Evolutionary conservation across 805 yeast genomes (phyloP), one percentile per base, ranked within the genome.

Genomic region (Torulaspora delbrueckii): DNA sequence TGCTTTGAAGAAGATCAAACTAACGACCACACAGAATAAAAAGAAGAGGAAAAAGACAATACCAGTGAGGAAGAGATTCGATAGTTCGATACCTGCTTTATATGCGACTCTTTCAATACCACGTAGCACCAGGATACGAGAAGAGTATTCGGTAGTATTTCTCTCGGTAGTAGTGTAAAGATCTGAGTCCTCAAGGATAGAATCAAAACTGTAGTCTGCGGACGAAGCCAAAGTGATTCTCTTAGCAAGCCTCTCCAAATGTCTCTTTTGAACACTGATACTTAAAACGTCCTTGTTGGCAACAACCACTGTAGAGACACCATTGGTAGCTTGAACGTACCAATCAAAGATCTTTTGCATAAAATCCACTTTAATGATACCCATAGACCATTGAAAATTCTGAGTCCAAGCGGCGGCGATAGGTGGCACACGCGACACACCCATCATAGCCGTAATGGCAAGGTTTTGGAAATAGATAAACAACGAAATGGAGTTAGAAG

Each of bases 321-420:
- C 99, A 31, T 96, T 96, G 1, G 99, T 93, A 6, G 96, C 72
- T 69, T 91, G 96, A 42, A 91, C 82, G 65, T 91, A 91, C 99
- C 99, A 91, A 63, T 83, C 78, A 53, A 93, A 84, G 51, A 88
- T 85, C 35, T 73, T 65, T 65, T 90, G 96, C 79, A 91, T 84
- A 59, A 89, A 86, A 10, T 68, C 66, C 6, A 81, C 79, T 43
- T 77, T 76, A 57, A 93, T 86, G 53, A 91, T 82, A 38, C 99
- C 99, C 78, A 91, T 78, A 1, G 97, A 82, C 98, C 98, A 91
- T 67, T 80, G 82, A 73, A 93, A 93, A 70, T 91, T 93, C 68
- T 91, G 96, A 26, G 95, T 82, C 99, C 99, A 91, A 2, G 98
- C 90, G 2, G 96, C 88, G 4, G 97, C 98, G 55, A 93, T 90